Evolutionary conservation across 2,329 filamentous ascomycete genomes (phyloP).

Genomic region (Aspergillus flavus): DNA sequence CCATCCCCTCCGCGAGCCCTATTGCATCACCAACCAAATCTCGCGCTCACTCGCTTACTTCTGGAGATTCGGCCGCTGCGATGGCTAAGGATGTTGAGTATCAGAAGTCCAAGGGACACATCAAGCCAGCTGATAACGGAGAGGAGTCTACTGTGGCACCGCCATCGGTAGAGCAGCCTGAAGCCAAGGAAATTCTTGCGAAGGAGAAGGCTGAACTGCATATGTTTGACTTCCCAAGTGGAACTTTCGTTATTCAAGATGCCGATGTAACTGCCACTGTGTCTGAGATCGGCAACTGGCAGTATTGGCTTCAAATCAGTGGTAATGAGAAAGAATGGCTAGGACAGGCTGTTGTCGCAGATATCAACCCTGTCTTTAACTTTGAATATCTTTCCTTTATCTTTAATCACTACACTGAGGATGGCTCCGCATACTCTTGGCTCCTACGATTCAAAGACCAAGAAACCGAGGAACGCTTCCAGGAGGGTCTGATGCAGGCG

Average conservation of each 20-base stretch:
- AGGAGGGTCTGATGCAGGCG: constrained; percentile 91
- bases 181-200: constrained; percentile 71
- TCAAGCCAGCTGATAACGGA: constrained; percentile 40
- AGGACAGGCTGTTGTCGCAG: constrained; percentile 79
- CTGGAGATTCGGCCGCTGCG: constrained; percentile 44
- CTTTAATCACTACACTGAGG: constrained; percentile 91
- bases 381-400: constrained; percentile 99
- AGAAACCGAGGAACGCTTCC: constrained; percentile 78
- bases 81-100: constrained; percentile 51
- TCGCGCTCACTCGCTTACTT: constrained; percentile 37
- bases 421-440: constrained; percentile 94
- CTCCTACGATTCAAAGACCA: constrained; percentile 88
- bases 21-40: constrained; percentile 51
- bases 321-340: constrained; percentile 80
- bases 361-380: constrained; percentile 98
- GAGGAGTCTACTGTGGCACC: constrained; percentile 61
- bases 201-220: constrained; percentile 83
- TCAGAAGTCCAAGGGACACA: constrained; percentile 43
- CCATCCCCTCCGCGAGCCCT: constrained; percentile 63
- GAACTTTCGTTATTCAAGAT: constrained; percentile 82
- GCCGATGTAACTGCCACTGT: constrained; percentile 74
- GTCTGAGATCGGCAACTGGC: constrained; percentile 84
- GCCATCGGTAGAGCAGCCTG: constrained; percentile 63
- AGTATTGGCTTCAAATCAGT: constrained; percentile 91
- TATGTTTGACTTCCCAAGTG: constrained; percentile 86